Evolutionary conservation across 1,284 basidiomycete genomes (phyloP), one percentile per base, ranked within the genome.

Genomic region (Malassezia nana): DNA sequence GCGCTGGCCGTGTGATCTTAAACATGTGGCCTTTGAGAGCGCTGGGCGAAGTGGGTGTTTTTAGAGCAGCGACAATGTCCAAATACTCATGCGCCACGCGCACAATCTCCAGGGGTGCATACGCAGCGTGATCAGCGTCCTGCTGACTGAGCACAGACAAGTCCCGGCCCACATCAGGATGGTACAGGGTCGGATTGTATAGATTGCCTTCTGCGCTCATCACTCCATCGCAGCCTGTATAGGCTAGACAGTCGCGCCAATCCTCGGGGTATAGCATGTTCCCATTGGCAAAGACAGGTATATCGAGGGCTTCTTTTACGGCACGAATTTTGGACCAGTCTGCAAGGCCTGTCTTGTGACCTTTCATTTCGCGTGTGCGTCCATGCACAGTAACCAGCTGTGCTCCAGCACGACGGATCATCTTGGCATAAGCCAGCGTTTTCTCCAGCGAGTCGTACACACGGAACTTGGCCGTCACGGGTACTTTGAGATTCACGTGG

Each of bases 281-380:
- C n/a, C 92, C 92, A 73, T 98, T 98, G 0, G 92, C 91, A 69
- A 98, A 87, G 1, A 96, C 90, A 0, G 92, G 92, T 0, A 96
- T 82, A 1, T 81, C 83, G 26, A 95, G 87, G 0, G 87, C 86
- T 64, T 85, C 74, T 74, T 89, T 91, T 59, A 94, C 87, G 0
- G 86, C 84, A 15, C 79, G 79, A 66, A 94, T 91, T 75, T 89
- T 84, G n/a, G 40, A 47, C 76, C 76, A 94, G 62, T 89, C 87
- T 1, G 89, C 89, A 1, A 91, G 74, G 5, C 89, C 89, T 50
- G 57, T 65, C 32, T 65, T 45, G 51, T 89, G 87, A 0, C 91
- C 94, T 48, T 92, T 84, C 77, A 94, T 89, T 60, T 94, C 89
- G 28, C 90, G 80, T 33, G 84, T 82, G 2, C 94, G 82, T 0